Conservation (phyloP, 2,329 filamentous ascomycete species). For the Talaromyces sp. region DNA sequence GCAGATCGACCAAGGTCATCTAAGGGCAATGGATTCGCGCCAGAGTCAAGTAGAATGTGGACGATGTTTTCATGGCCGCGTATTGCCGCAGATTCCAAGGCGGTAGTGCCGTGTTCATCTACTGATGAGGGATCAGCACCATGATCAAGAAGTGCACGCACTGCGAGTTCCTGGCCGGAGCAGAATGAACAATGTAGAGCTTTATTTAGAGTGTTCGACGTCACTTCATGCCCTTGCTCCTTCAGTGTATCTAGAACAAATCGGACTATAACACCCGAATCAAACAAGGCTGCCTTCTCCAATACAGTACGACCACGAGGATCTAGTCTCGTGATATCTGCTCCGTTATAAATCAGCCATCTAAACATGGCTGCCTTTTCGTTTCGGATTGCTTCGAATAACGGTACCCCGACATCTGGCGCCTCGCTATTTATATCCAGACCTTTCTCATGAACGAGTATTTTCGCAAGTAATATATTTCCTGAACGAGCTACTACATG, state of each 20-base stretch:
- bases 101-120: neutral
- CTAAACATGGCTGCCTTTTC: neutral
- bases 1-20: neutral
- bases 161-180: neutral
- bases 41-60: neutral
- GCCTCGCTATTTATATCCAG: neutral
- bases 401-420: neutral
- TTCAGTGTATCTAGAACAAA: neutral
- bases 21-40: neutral
- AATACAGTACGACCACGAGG: neutral
- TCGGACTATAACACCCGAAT: neutral
- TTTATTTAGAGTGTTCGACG: neutral
- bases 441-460: neutral
- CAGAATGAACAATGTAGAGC: neutral
- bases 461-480: neutral
- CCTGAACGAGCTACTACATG: neutral
- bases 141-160: neutral
- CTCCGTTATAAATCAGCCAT: neutral
- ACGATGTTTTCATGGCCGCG: neutral
- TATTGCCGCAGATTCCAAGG: neutral
- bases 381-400: neutral
- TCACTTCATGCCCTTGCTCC: neutral
- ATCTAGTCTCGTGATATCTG: neutral
- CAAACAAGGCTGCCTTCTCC: neutral
- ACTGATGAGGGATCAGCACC: neutral